A percentile compares a stretch with the other conserved stretches of the same genome.
These are phyloP conservation scores for Cutaneotrichosporon mucoides DNA, from an alignment of 1,284 basidiomycete species.

Conservation along the genomic window DNA sequence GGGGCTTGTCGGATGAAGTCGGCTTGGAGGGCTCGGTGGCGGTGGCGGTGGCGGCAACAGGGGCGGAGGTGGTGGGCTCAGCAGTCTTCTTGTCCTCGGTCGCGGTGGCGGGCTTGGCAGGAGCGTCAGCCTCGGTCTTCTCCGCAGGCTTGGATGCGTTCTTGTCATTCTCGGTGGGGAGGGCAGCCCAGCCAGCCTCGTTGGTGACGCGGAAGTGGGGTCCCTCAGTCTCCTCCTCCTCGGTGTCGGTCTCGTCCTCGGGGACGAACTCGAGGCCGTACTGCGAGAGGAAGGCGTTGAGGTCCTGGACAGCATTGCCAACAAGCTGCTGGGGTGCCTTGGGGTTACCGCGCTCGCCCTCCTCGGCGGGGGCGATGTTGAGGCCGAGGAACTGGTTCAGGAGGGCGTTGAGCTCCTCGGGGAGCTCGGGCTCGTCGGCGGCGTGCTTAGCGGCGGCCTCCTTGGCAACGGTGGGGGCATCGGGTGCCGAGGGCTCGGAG, in stretches of 20 bases:
- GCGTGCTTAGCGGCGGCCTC: not conserved
- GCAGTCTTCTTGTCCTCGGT: too few species aligned
- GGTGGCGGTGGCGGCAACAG: not conserved
- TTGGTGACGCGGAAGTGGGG: not conserved
- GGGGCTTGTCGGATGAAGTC: too few species aligned
- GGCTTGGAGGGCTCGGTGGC: not conserved
- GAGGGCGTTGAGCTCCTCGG: conserved; percentile 40
- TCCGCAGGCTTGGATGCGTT: not conserved
- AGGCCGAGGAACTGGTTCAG: conserved; percentile 41
- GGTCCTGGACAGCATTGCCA: conserved; percentile 24
- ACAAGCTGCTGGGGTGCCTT: conserved; percentile 11
- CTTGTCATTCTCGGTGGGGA: not conserved
- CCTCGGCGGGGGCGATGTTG: conserved; percentile 27
- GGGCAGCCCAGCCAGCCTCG: not conserved
- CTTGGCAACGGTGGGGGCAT: not conserved
- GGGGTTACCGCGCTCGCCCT: conserved; percentile 9
- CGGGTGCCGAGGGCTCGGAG: not conserved
- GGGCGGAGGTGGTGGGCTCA: too few species aligned
- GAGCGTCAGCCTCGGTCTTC: conserved; percentile 2
- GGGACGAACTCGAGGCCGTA: conserved; percentile 45
- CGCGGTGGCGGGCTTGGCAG: not conserved
- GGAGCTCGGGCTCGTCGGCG: conserved; percentile 12
- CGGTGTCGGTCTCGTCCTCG: conserved; percentile 18
- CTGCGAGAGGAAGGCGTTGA: conserved; percentile 40
- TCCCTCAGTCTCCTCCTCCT: not conserved